Percentiles rank a stretch among this genome's conserved stretches.
Conservation (phyloP, 208 protist species). For the Balamuthia mandrillaris region DNA sequence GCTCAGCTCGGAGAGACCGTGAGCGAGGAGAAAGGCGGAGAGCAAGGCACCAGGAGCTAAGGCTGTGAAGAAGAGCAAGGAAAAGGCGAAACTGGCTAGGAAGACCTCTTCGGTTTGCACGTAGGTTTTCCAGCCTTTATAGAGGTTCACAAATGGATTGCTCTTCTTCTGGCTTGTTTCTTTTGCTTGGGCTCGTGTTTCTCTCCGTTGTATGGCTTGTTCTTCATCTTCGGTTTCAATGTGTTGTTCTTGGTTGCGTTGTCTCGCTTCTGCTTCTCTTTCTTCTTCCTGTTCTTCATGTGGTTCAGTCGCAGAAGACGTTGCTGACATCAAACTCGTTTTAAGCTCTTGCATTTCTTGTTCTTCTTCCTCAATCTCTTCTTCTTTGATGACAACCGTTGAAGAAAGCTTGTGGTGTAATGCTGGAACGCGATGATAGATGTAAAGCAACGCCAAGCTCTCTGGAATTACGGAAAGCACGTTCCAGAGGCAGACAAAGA, state of each 20-base stretch:
- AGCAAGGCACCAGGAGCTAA: conserved; percentile 1
- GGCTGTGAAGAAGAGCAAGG: conserved; percentile 7
- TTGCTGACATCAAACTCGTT: too few species aligned
- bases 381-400: too few species aligned
- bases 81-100: conserved; percentile 14
- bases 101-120: background rate
- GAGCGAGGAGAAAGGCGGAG: background rate
- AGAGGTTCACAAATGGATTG: background rate
- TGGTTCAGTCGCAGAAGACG: too few species aligned
- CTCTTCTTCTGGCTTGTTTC: too few species aligned
- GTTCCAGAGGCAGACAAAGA: conserved; percentile 8
- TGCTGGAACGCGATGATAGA: background rate
- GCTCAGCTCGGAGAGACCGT: conserved; percentile 1
- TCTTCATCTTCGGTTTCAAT: too few species aligned
- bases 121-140: background rate
- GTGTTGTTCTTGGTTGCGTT: too few species aligned
- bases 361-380: too few species aligned
- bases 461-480: background rate
- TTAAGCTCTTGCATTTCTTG: too few species aligned
- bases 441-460: background rate
- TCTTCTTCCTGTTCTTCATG: too few species aligned
- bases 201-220: too few species aligned
- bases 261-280: too few species aligned
- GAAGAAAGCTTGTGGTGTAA: background rate
- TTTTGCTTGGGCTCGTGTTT: too few species aligned